Percentiles rank a stretch among this genome's conserved stretches.
phyloP scores from a whole-genome alignment of 2,329 filamentous ascomycete genomes.

The Hypoxylon rubiginosum region DNA sequence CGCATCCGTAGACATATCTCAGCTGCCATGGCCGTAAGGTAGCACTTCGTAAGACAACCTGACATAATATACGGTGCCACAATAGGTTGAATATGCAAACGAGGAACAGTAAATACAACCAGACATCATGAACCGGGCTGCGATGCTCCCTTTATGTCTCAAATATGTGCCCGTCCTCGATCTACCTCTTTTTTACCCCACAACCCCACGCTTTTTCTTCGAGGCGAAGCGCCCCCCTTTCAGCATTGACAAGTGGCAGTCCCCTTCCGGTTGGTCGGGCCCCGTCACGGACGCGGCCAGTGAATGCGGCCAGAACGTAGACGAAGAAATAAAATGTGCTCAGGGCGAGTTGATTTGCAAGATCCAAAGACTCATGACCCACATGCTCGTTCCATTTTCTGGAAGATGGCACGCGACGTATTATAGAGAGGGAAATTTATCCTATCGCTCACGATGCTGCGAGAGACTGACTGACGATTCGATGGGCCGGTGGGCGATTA shows the following conservation, averaged over 20 bases:
- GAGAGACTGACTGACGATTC: neutral
- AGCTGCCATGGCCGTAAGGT: neutral
- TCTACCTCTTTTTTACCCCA: slow-evolving; percentile 40
- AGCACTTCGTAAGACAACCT: neutral
- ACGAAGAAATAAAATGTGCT: neutral
- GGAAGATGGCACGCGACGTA: neutral
- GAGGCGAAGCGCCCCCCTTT: slow-evolving; percentile 23
- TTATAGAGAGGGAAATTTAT: neutral
- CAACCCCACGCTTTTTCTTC: slow-evolving; percentile 45
- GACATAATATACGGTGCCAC: neutral
- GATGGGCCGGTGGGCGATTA: neutral
- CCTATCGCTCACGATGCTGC: neutral
- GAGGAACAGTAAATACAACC: neutral
- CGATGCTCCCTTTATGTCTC: slow-evolving; percentile 26
- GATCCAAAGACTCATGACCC: slow-evolving; percentile 15
- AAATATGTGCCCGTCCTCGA: slow-evolving; percentile 4
- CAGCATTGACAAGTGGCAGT: slow-evolving; percentile 46
- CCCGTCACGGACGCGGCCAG: slow-evolving; percentile 21
- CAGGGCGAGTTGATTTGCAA: slow-evolving; percentile 8
- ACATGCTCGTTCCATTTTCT: slow-evolving; percentile 1
- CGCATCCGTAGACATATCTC: neutral
- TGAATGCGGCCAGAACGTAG: slow-evolving; percentile 26
- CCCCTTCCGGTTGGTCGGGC: slow-evolving; percentile 44
- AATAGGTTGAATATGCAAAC: neutral
- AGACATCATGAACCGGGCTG: slow-evolving; percentile 14